Percentiles rank a stretch among this genome's conserved stretches.
Conservation (phyloP, 2,329 filamentous ascomycete species). For the Xylaria sp. region DNA sequence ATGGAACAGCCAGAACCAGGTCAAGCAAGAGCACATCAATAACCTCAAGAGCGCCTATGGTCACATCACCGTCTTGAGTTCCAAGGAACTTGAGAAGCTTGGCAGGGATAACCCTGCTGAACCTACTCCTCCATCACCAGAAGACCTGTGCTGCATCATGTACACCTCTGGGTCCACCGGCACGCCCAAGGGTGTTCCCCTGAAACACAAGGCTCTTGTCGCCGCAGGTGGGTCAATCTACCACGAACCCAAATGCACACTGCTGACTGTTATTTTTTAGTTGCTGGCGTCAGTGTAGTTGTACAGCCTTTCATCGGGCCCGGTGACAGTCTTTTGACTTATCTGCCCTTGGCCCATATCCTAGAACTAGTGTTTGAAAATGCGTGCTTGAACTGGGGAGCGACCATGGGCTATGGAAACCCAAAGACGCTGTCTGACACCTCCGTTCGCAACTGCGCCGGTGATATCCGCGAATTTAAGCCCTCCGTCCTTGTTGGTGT, state of each 20-base stretch:
- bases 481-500: slow-evolving; percentile 88
- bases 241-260: slow-evolving; percentile 19
- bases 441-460: slow-evolving; percentile 86
- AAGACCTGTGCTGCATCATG: slow-evolving; percentile 81
- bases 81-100: slow-evolving; percentile 62
- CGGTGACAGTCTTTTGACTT: slow-evolving; percentile 82
- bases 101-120: slow-evolving; percentile 74
- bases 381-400: slow-evolving; percentile 83
- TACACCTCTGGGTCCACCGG: slow-evolving; percentile 85
- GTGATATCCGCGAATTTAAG: slow-evolving; percentile 87
- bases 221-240: slow-evolving; percentile 70
- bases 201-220: slow-evolving; percentile 79
- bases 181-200: slow-evolving; percentile 81
- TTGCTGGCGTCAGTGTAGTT: slow-evolving; percentile 81
- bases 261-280: slow-evolving; percentile 51
- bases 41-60: slow-evolving; percentile 62
- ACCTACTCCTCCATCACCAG: slow-evolving; percentile 73
- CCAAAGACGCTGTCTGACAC: slow-evolving; percentile 85
- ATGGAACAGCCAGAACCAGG: slow-evolving; percentile 65
- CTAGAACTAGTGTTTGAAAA: slow-evolving; percentile 94
- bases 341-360: slow-evolving; percentile 88
- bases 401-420: slow-evolving; percentile 90
- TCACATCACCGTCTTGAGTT: slow-evolving; percentile 60
- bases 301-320: slow-evolving; percentile 82
- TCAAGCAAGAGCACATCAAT: slow-evolving; percentile 62